Base-by-base conservation (phyloP, 78 protist genomes). In the Dictyostelium discoideum region DNA sequence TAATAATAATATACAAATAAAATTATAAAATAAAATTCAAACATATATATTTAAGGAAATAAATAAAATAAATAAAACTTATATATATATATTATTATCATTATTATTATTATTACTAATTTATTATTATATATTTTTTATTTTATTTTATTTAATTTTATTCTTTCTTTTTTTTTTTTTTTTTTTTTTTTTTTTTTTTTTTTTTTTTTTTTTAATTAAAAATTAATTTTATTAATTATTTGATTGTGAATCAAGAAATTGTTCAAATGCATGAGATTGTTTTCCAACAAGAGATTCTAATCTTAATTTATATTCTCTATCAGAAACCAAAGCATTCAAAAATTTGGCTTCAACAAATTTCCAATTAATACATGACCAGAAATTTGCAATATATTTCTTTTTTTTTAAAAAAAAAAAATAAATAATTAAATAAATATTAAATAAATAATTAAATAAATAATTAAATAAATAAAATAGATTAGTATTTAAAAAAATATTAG, bases 271-370 rank as follows among this genome's bases (percentile, higher is more conserved):
- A 5, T n/a, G 32, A 24, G 32, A 10, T 81, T 81, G 74, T 10
- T 10, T 10, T 3, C 8, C 72, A 48, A 32, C 87, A 84, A 84
- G 83, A 24, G 26, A 22, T 67, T 79, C 94, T 26, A 88, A 11
- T 65, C 44, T 88, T 18, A 67, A 20, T 85, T 90, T 90, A 29
- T 80, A 73, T 20, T 90, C 95, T 63, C 76, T 90, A 39, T 90
- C 95, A 13, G 32, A 1, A 69, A 90, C 57, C 44, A 90, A 90
- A 32, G 95, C 87, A 83, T 90, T 90, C 63, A 90, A 78, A 82
- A 90, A 90, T 83, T 90, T 90, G 42, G n/a, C 10, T 54, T 90
- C 95, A 16, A 73, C 95, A 90, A 90, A 90, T 40, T 82, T 81
- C 95, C 95, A 90, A 90, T 90, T 54, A 4, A 90, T 26, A 11